Conservation (phyloP, 345 rosid genomes). For the Luvunga scandens region DNA sequence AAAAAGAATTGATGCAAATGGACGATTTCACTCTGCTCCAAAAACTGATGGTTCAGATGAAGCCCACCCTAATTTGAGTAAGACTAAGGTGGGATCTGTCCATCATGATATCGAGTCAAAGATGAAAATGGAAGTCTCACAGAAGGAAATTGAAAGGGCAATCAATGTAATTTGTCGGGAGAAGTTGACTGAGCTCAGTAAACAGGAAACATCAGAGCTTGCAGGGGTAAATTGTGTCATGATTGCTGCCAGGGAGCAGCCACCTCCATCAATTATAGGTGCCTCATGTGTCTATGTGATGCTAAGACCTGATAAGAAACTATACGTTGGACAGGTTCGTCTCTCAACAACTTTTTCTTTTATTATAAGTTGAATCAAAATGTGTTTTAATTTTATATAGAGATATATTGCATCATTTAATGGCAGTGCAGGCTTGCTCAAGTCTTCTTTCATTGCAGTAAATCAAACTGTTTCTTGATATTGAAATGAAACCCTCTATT, state of each 20-base stretch:
- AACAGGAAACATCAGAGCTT: conserved; percentile 31
- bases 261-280: conserved; percentile 91
- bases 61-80: conserved; percentile 15
- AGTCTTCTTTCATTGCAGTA: neutral
- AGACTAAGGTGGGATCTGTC: conserved; percentile 20
- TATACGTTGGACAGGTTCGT: conserved; percentile 86
- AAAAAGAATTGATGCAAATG: conserved; percentile 21
- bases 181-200: conserved; percentile 50
- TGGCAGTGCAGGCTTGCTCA: neutral
- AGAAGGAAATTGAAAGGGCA: conserved; percentile 44
- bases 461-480: neutral
- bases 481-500: neutral
- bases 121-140: conserved; percentile 29
- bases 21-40: conserved; percentile 10
- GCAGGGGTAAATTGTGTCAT: conserved; percentile 42
- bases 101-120: conserved; percentile 24
- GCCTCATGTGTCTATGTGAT: conserved; percentile 87
- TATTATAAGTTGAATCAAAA: neutral
- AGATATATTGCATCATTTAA: neutral
- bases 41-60: conserved; percentile 25
- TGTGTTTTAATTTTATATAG: neutral
- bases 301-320: conserved; percentile 67
- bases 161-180: conserved; percentile 47
- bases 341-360: neutral
- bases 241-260: conserved; percentile 75